Evolutionary conservation across 768 basidiomycete genomes (phyloP), one percentile per base, ranked within the genome.

Genomic region (Boletus sp.): DNA sequence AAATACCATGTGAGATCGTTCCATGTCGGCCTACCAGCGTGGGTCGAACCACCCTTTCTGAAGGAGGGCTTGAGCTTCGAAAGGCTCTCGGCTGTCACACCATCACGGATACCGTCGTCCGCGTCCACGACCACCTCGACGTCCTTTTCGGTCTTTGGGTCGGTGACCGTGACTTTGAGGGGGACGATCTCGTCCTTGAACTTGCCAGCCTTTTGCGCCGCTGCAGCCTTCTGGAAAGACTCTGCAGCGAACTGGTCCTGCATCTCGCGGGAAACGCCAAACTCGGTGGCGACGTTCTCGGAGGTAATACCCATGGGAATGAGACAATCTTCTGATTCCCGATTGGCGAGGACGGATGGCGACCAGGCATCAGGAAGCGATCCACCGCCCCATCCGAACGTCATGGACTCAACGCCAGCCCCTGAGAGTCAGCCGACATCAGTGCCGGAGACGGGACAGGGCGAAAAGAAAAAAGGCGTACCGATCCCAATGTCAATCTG

Each of bases 281-380:
- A 95, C 51, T 92, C 84, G 46, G 77, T 69, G 13, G 93, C 90
- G 59, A 94, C 91, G 68, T 93, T 93, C 76, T 95, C 93, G n/a
- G 89, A 92, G 19, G 94, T 94, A 75, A 94, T 85, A 34, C 93
- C 94, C 90, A 93, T 93, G 41, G 91, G 91, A 54, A 90, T 75
- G 27, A 88, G 77, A 67, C 91, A 93, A 74, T 94, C 92, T 54
- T 81, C 81, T 3, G 92, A 82, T 60, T 88, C 85, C 61, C 83
- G 74, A 71, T 79, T 83, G 33, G 76, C 62, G 56, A 89, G 78
- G 43, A 94, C 76, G 44, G 79, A 77, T 23, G 88, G 83, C 3
- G 88, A 85, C 71, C 78, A 84, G 47, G 72, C 75, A 48, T 82
- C 76, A 9, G 84, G 79, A 46, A 80, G 71, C 7, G 83, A 77